These are phyloP conservation scores for Solanum piurae DNA, from an alignment of 257 asterid genomes.

Conservation along the genomic window DNA sequence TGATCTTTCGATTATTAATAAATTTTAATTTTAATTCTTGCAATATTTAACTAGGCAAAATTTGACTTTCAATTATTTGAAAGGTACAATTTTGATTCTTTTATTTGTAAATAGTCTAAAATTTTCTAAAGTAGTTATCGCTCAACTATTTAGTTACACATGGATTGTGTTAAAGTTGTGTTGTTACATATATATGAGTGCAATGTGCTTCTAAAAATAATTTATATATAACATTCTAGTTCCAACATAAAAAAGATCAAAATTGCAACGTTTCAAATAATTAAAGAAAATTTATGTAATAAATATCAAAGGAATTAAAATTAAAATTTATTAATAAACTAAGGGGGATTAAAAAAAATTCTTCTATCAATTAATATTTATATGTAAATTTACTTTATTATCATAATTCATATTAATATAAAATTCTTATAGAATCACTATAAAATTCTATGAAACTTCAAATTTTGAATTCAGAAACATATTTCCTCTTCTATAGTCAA, in stretches of 20 bases:
- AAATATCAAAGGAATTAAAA: neutral
- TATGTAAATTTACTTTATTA: neutral
- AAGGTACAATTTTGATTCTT: neutral
- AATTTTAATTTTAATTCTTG: no score
- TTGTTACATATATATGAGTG: neutral
- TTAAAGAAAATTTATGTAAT: neutral
- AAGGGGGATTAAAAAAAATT: neutral
- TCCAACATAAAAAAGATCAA: neutral
- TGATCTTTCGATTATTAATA: neutral
- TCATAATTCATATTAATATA: neutral
- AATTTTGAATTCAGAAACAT: neutral
- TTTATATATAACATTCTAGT: neutral
- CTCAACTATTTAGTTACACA: neutral
- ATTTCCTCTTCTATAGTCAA: neutral
- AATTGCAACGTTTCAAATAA: neutral
- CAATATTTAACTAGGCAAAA: neutral
- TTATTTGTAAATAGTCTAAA: neutral
- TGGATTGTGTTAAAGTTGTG: neutral
- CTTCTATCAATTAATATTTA: neutral
- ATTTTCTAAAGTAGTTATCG: neutral
- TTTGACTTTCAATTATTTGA: neutral
- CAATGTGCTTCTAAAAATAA: neutral
- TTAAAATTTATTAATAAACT: neutral
- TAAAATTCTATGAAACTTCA: neutral
- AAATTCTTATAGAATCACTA: neutral